A percentile compares a stretch with the other conserved stretches of the same genome.
These are phyloP conservation scores for Zygosaccharomyces rouxii DNA, from an alignment of 805 yeast genomes.

Conservation along the genomic window DNA sequence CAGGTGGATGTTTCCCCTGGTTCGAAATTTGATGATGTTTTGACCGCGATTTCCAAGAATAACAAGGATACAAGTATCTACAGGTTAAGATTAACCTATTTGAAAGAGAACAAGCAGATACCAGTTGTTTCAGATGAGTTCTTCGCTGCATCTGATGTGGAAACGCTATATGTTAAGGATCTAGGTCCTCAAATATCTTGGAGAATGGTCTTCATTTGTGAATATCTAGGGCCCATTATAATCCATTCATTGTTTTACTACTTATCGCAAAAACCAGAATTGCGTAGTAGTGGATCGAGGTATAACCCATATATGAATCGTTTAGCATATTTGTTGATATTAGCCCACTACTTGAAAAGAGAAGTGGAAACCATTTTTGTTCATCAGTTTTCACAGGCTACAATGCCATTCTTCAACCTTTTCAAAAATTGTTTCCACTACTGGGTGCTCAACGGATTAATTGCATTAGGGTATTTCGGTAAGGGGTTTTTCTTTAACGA, in stretches of 20 bases:
- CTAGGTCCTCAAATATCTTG: slow-evolving; percentile 91
- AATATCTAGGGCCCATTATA: slow-evolving; percentile 84
- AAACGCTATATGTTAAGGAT: slow-evolving; percentile 67
- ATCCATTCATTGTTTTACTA: slow-evolving; percentile 69
- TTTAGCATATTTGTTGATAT: slow-evolving; percentile 42
- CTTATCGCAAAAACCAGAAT: slow-evolving; percentile 23
- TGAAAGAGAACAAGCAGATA: slow-evolving; percentile 33
- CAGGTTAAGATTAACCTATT: slow-evolving; percentile 54
- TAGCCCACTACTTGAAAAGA: slow-evolving; percentile 80
- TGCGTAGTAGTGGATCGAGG: slow-evolving; percentile 3
- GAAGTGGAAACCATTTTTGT: slow-evolving; percentile 82
- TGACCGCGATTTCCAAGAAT: slow-evolving; percentile 40
- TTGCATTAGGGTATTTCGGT: slow-evolving; percentile 46
- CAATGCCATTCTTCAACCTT: slow-evolving; percentile 87
- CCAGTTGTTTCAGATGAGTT: slow-evolving; percentile 26
- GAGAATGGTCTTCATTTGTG: slow-evolving; percentile 84
- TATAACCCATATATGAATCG: slow-evolving; percentile 28
- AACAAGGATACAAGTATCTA: slow-evolving; percentile 42
- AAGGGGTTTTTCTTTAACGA: slow-evolving; percentile 40
- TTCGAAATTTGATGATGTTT: slow-evolving; percentile 36
- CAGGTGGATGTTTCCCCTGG: slow-evolving; percentile 35
- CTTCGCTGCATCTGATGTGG: slow-evolving; percentile 36
- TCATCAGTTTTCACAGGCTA: slow-evolving; percentile 79
- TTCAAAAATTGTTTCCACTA: slow-evolving; percentile 89
- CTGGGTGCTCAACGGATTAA: slow-evolving; percentile 82